Conservation (phyloP, 192 early-diverging fungal genomes). For the Phlyctochytrium planicorne region DNA sequence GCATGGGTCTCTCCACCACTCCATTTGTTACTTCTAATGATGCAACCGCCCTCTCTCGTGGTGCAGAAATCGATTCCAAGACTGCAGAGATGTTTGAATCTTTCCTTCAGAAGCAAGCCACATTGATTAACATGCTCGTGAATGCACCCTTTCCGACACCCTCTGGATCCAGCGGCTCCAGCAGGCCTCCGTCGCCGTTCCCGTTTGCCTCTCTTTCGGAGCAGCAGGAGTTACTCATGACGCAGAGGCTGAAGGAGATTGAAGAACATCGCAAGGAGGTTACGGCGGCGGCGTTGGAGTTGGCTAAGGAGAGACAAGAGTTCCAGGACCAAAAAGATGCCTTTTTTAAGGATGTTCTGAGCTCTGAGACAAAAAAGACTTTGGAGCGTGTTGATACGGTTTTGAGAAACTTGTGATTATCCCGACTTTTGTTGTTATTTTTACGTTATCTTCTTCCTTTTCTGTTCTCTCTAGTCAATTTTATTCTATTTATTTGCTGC, state of each 20-base stretch:
- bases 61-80: background rate
- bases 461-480: too few relatives aligned
- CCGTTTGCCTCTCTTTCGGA: background rate
- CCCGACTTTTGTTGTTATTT: too few relatives aligned
- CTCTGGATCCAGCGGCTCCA: too few relatives aligned
- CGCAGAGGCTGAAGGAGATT: background rate
- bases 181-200: background rate
- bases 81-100: background rate
- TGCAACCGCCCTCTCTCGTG: background rate
- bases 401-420: background rate
- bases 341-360: background rate
- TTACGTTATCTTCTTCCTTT: too few relatives aligned
- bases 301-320: background rate
- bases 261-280: background rate
- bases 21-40: background rate
- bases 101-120: background rate
- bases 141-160: background rate
- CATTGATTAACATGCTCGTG: background rate
- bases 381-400: background rate
- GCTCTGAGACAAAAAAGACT: background rate
- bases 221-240: background rate
- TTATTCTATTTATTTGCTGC: too few relatives aligned
- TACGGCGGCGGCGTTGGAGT: background rate
- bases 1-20: background rate
- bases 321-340: background rate